A percentile compares a stretch with the other conserved stretches of the same genome.
These are phyloP conservation scores for Stagonosporopsis vannaccii DNA, from an alignment of 2,329 filamentous ascomycete genomes.

Conservation along the genomic window DNA sequence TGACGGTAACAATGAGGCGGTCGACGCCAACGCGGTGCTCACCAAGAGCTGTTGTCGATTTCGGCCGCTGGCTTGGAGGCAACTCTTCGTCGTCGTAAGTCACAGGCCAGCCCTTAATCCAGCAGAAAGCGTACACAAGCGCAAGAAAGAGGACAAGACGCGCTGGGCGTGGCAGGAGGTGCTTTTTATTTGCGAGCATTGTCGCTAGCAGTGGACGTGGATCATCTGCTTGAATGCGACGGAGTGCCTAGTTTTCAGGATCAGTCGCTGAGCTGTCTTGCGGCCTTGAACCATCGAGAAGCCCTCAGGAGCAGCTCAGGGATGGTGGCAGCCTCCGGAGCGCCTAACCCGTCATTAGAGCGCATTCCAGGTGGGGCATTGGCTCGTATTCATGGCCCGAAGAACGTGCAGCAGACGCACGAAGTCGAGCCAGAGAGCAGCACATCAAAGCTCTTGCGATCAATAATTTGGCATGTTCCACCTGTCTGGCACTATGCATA, in stretches of 20 bases:
- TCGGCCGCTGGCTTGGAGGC: conserved; percentile 28
- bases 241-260: not conserved
- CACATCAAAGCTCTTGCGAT: not conserved
- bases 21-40: conserved; percentile 33
- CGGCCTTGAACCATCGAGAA: not conserved
- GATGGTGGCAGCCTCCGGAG: conserved; percentile 4
- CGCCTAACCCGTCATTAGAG: conserved; percentile 14
- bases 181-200: conserved; percentile 33
- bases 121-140: conserved; percentile 38
- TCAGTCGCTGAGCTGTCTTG: not conserved
- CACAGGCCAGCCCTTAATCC: conserved; percentile 44
- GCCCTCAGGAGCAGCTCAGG: conserved; percentile 17
- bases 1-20: conserved; percentile 60
- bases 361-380: conserved; percentile 15
- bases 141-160: conserved; percentile 30
- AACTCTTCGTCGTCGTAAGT: conserved; percentile 45
- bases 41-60: conserved; percentile 22
- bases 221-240: conserved; percentile 17
- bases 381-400: conserved; percentile 7
- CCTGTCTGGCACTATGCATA: not conserved
- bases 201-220: conserved; percentile 21
- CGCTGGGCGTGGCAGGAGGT: conserved; percentile 31
- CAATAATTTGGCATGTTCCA: not conserved
- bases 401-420: conserved; percentile 7
- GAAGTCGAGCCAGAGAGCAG: conserved; percentile 2